Evolutionary conservation across 2,329 filamentous ascomycete species (phyloP).

Genomic region (Cercospora sojina): DNA sequence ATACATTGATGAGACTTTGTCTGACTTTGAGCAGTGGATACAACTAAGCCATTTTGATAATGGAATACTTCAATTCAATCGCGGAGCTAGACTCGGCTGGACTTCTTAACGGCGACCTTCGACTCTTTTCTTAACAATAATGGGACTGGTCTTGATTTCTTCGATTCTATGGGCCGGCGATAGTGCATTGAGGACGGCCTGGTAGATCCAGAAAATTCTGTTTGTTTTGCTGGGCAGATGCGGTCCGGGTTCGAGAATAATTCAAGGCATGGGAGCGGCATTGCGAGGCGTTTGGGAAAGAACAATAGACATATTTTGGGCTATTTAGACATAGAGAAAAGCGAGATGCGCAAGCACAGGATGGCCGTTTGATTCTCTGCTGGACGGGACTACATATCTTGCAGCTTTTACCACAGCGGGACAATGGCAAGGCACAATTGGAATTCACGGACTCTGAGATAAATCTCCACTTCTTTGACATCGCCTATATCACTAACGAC

Average conservation of each 20-base stretch:
- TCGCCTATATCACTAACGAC: neutral
- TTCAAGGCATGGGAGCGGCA: conserved; percentile 8
- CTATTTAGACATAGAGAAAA: neutral
- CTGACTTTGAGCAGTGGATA: conserved; percentile 28
- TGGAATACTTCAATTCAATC: neutral
- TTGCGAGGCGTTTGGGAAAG: conserved; percentile 11
- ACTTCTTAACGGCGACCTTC: neutral
- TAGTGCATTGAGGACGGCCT: neutral
- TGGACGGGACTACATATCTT: neutral
- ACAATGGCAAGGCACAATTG: conserved; percentile 6
- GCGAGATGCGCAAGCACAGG: neutral
- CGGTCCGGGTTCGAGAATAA: neutral
- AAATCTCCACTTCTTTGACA: neutral
- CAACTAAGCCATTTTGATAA: conserved; percentile 21
- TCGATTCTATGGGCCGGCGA: neutral
- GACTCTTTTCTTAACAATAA: neutral
- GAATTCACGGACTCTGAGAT: neutral
- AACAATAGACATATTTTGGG: conserved; percentile 1
- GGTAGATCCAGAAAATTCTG: neutral
- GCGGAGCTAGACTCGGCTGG: conserved; percentile 22
- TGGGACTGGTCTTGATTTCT: neutral
- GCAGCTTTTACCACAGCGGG: conserved; percentile 1
- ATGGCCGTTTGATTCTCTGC: neutral
- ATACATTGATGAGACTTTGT: neutral
- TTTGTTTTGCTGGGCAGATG: neutral